phyloP scores from a whole-genome alignment of 805 yeast genomes.

The Kazachstania africana region DNA sequence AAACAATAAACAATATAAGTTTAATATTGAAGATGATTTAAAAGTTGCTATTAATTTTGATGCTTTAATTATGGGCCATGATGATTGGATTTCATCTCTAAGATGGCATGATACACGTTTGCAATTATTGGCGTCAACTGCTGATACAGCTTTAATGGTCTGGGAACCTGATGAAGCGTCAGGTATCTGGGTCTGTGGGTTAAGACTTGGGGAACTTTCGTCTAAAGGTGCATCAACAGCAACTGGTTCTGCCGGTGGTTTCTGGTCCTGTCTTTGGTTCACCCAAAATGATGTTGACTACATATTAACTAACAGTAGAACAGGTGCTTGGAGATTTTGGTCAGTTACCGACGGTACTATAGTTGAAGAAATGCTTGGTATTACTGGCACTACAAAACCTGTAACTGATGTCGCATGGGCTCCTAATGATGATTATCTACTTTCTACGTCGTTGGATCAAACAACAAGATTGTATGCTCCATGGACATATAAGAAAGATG shows the following conservation, averaged over 20 bases:
- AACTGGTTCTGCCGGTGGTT: conserved; percentile 82
- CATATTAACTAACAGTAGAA: conserved; percentile 74
- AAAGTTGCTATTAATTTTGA: conserved; percentile 64
- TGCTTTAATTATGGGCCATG: conserved; percentile 94
- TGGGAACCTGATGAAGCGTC: conserved; percentile 85
- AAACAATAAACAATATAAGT: conserved; percentile 63
- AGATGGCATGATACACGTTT: conserved; percentile 57
- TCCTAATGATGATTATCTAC: conserved; percentile 47
- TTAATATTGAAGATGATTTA: conserved; percentile 28
- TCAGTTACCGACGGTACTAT: conserved; percentile 22
- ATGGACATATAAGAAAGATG: conserved; percentile 34
- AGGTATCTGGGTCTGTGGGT: conserved; percentile 79
- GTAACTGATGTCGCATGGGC: conserved; percentile 78
- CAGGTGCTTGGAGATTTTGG: conserved; percentile 90
- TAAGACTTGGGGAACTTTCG: conserved; percentile 82
- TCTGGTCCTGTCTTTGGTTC: conserved; percentile 66
- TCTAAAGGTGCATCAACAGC: conserved; percentile 97
- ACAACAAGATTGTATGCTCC: conserved; percentile 77
- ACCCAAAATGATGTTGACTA: conserved; percentile 30
- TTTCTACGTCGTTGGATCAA: conserved; percentile 82
- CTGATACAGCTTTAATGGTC: conserved; percentile 85
- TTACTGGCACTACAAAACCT: conserved; percentile 66
- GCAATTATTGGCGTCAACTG: conserved; percentile 70
- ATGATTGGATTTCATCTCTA: conserved; percentile 88
- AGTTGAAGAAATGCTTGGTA: conserved; percentile 41